phyloP scores from a whole-genome alignment of 2,329 filamentous ascomycete genomes.

The Pseudocercospora musae region DNA sequence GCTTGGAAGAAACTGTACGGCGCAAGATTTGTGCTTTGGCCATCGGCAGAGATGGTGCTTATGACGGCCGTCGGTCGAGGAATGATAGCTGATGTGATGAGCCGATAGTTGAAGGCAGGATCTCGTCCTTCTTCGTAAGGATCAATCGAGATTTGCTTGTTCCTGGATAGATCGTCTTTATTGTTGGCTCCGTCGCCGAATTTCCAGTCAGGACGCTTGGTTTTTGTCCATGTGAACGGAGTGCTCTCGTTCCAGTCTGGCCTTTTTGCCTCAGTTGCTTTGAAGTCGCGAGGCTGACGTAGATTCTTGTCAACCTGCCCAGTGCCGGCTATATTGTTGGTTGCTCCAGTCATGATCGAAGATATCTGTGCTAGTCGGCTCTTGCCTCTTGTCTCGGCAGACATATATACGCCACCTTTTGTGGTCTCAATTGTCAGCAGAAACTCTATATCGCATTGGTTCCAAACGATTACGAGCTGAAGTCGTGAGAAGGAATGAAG shows the following conservation, averaged over 20 bases:
- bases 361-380: neutral
- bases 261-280: constrained; percentile 61
- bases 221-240: constrained; percentile 57
- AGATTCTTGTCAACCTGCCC: constrained; percentile 32
- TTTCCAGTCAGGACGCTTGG: constrained; percentile 60
- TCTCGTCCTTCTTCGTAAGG: constrained; percentile 68
- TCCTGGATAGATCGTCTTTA: constrained; percentile 44
- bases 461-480: neutral
- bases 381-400: neutral
- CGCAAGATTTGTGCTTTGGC: constrained; percentile 26
- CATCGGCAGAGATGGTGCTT: constrained; percentile 22
- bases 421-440: neutral
- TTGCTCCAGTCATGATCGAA: constrained; percentile 2
- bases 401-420: neutral
- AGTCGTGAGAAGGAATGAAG: neutral
- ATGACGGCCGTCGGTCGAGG: constrained; percentile 21
- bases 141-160: constrained; percentile 69
- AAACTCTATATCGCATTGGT: neutral
- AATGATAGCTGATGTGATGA: constrained; percentile 66
- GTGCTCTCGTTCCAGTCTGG: constrained; percentile 55
- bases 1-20: constrained; percentile 33
- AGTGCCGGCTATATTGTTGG: constrained; percentile 1
- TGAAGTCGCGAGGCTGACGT: constrained; percentile 71
- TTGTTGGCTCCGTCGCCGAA: constrained; percentile 62
- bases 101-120: constrained; percentile 75